A percentile compares a stretch with the other conserved stretches of the same genome.
These are phyloP conservation scores for Chlorella sp. DNA, from an alignment of 139 green algal species.

Conservation along the genomic window DNA sequence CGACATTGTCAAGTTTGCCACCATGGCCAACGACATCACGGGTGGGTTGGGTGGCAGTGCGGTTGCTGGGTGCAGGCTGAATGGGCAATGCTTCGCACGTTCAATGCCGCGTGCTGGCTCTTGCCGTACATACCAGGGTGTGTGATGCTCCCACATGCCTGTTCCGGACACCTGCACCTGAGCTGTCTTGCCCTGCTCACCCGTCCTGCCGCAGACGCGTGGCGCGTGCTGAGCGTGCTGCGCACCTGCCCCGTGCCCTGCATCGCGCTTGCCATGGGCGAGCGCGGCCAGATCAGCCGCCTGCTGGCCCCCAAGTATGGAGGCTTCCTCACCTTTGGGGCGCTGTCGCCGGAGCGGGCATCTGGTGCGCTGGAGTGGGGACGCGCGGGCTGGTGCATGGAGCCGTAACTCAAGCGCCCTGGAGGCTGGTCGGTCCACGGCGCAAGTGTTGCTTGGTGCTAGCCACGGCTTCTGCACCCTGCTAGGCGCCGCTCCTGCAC, in stretches of 20 bases:
- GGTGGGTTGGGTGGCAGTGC: slow-evolving; percentile 22
- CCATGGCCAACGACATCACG: slow-evolving; percentile 84
- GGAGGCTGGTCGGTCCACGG: too few species aligned
- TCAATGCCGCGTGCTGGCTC: too few species aligned
- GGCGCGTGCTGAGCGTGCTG: slow-evolving; percentile 78
- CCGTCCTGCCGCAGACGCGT: slow-evolving; percentile 18
- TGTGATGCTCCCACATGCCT: too few species aligned
- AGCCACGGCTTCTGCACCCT: not conserved
- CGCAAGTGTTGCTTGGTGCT: not conserved
- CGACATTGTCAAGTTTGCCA: slow-evolving; percentile 95
- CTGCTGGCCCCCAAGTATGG: slow-evolving; percentile 96
- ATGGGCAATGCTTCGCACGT: not conserved
- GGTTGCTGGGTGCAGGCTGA: not conserved
- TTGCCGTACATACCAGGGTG: too few species aligned
- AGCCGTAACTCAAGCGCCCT: too few species aligned
- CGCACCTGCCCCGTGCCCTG: slow-evolving; percentile 63
- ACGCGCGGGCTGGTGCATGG: not conserved
- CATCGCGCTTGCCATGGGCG: slow-evolving; percentile 95
- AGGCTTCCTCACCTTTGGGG: slow-evolving; percentile 94
- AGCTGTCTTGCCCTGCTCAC: not conserved
- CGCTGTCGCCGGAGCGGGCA: slow-evolving; percentile 68
- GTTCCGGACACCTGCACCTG: too few species aligned
- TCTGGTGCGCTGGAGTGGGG: slow-evolving; percentile 18
- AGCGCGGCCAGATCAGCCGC: slow-evolving; percentile 81
- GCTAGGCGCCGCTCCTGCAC: too few species aligned